Base-by-base conservation (phyloP, 805 yeast species). In the Candida railenensis region DNA sequence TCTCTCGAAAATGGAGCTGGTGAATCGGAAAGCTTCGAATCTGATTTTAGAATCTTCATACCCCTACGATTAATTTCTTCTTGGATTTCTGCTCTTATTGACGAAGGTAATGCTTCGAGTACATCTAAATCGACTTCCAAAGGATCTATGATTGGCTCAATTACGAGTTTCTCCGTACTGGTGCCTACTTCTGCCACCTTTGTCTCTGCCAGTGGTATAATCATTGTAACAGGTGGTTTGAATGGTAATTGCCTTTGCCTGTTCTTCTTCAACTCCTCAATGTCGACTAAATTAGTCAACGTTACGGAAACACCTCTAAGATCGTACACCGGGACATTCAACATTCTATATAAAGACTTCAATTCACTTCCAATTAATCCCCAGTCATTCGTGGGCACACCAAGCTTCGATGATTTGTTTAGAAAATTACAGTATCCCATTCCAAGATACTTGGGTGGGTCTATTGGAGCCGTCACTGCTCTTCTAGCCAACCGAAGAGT, bases 391-490 rank as follows among this genome's bases (percentile, higher is more conserved):
- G 90, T 81, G 2, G 85, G 74, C 1, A 78, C 60, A 0, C 90
- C 89, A 12, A 92, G 57, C 30, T 71, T 71, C 2, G 85, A 67
- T 9, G 84, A 71, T 53, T 81, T 82, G 37, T 83, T 80, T 11
- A 76, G 65, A 30, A 83, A 69, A 43, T 83, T 89, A 63, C 96
- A 89, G 12, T 61, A 61, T 0, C 99, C 98, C 81, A 86, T 81
- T 0, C 99, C 99, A 57, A 94, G 52, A 62, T 70, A 84, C 58
- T 92, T 94, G 1, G 86, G 77, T 0, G 97, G 88, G 16, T 81
- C 80, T 2, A 84, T 61, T 0, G 96, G 91, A 0, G 95, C 95
- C 47, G 71, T 75, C 1, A 70, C 66, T 2, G 86, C 80, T 40
- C 95, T 68, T 46, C 73, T 72, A 45, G 90, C 83, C 3, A 91